Conservation (phyloP, 1,139 yeast species). For the Taphrina confusa region DNA sequence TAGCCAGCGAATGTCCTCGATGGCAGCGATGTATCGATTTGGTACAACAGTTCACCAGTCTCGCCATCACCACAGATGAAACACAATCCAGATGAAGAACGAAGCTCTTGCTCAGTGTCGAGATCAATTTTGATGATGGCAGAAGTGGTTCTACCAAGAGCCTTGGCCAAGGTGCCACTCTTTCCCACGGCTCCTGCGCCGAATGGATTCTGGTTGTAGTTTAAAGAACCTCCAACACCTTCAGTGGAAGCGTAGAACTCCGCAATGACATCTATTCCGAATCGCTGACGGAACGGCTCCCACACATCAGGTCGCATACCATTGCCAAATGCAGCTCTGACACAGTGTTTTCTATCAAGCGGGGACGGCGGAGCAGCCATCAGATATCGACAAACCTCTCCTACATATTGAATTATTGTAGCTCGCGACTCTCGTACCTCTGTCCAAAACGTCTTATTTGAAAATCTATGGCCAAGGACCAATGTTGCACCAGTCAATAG, state of each 20-base stretch:
- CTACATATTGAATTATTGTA: constrained; percentile 88
- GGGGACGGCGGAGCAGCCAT: constrained; percentile 61
- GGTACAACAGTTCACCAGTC: constrained; percentile 75
- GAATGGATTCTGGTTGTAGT: constrained; percentile 70
- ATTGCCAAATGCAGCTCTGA: constrained; percentile 81
- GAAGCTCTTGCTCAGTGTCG: constrained; percentile 62
- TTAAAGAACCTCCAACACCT: constrained; percentile 84
- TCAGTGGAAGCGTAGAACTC: constrained; percentile 96
- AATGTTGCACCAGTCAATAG: constrained; percentile 64
- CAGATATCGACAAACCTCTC: constrained; percentile 90
- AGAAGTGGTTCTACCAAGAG: not conserved
- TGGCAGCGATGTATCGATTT: constrained; percentile 41
- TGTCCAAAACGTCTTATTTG: constrained; percentile 86
- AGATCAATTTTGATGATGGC: constrained; percentile 35
- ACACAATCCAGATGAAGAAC: constrained; percentile 72
- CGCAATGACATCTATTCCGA: constrained; percentile 72
- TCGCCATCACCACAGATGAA: constrained; percentile 56
- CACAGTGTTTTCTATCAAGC: constrained; percentile 68
- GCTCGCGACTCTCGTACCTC: constrained; percentile 73
- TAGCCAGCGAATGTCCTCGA: constrained; percentile 77
- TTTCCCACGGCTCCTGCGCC: constrained; percentile 90
- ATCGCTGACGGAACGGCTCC: constrained; percentile 74
- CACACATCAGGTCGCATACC: constrained; percentile 91
- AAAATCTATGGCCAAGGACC: constrained; percentile 78
- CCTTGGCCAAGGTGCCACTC: constrained; percentile 65